phyloP scores from a whole-genome alignment of 768 basidiomycete species.

The Terana coerulea region DNA sequence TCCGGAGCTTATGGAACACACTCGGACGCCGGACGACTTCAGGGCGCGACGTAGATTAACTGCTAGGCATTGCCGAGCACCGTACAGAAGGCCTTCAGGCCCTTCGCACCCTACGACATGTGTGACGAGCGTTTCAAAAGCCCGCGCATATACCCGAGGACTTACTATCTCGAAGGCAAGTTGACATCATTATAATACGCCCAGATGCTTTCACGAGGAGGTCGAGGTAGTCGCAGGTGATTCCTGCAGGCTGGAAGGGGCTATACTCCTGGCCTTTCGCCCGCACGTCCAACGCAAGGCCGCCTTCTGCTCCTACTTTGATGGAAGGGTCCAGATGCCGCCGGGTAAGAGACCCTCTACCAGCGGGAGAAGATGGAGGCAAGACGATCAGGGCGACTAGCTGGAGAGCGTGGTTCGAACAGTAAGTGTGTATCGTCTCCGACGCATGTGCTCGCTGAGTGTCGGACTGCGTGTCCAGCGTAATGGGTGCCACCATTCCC shows the following conservation, averaged over 20 bases:
- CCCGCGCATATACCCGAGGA: background rate
- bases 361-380: slow-evolving; percentile 12
- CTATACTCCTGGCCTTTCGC: slow-evolving; percentile 16
- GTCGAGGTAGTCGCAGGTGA: slow-evolving; percentile 26
- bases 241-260: slow-evolving; percentile 24
- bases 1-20: slow-evolving; percentile 19
- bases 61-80: slow-evolving; percentile 12
- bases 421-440: slow-evolving; percentile 30
- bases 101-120: background rate
- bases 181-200: slow-evolving; percentile 26
- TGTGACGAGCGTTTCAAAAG: background rate
- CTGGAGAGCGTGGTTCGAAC: slow-evolving; percentile 23
- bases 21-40: slow-evolving; percentile 17
- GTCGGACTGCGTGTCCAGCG: slow-evolving; percentile 24
- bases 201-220: slow-evolving; percentile 27
- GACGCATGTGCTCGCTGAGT: slow-evolving; percentile 26
- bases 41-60: slow-evolving; percentile 16
- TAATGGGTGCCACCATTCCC: slow-evolving; percentile 30
- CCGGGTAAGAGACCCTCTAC: background rate
- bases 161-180: slow-evolving; percentile 7
- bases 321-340: background rate
- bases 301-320: background rate
- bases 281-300: slow-evolving; percentile 17
- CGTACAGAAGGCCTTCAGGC: slow-evolving; percentile 8
- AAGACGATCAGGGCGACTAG: slow-evolving; percentile 28